Conservation (phyloP, 2,329 filamentous ascomycete genomes). For the Aspergillaceae sp. region DNA sequence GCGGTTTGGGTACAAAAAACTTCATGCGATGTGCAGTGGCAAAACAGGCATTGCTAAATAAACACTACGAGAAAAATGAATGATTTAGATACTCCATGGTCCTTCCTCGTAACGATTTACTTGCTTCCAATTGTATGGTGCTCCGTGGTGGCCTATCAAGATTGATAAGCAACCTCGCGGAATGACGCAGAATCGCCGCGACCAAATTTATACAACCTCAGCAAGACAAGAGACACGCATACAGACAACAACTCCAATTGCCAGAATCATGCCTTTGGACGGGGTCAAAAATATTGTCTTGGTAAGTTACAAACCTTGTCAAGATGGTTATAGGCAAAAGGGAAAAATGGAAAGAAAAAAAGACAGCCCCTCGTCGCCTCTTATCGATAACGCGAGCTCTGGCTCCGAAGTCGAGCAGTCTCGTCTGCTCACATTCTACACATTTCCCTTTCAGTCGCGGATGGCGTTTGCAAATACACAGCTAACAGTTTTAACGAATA, state of each 20-base stretch:
- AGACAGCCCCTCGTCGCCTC: slow-evolving; percentile 13
- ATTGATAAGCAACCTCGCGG: slow-evolving; percentile 20
- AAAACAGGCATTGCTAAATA: slow-evolving; percentile 1
- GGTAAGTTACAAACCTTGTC: slow-evolving; percentile 18
- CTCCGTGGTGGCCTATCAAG: neutral
- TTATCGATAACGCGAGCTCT: slow-evolving; percentile 32
- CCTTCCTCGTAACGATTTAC: too few relatives aligned
- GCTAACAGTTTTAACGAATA: slow-evolving; percentile 14
- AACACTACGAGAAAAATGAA: slow-evolving; percentile 1
- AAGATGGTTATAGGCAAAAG: neutral
- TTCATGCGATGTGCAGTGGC: neutral
- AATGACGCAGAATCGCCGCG: slow-evolving; percentile 16
- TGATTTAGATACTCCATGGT: neutral
- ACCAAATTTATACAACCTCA: neutral
- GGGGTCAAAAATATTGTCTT: slow-evolving; percentile 38
- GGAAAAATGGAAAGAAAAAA: neutral
- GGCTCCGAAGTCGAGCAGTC: neutral
- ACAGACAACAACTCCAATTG: neutral
- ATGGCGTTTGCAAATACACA: too few relatives aligned
- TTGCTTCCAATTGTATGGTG: slow-evolving; percentile 1
- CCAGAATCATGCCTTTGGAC: slow-evolving; percentile 30
- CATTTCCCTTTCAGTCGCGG: too few relatives aligned
- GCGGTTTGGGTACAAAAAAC: too few relatives aligned
- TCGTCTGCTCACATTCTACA: too few relatives aligned
- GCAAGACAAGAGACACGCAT: neutral